Percentiles rank a stretch among this genome's conserved stretches.
Conservation (phyloP, 306 rosid genomes). For the Macrotyloma uniflorum region DNA sequence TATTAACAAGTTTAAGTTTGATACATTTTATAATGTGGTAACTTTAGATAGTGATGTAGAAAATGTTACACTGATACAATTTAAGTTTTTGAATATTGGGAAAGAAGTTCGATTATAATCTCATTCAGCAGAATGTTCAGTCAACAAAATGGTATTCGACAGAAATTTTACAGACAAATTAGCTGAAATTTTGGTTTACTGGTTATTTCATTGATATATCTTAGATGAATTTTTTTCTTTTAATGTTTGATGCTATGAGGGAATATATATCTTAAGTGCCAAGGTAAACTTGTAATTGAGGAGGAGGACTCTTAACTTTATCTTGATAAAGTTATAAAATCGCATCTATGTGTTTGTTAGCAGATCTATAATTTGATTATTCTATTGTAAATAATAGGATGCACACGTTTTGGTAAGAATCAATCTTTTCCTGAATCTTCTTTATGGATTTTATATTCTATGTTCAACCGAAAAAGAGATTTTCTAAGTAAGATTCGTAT, state of each 20-base stretch:
- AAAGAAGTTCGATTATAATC: neutral
- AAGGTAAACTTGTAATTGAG: neutral
- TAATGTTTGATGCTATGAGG: neutral
- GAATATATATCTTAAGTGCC: neutral
- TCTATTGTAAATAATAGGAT: neutral
- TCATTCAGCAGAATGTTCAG: neutral
- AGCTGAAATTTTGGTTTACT: neutral
- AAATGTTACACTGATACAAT: neutral
- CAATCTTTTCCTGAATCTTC: neutral
- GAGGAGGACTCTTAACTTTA: neutral
- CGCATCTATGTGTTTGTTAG: neutral
- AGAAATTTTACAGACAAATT: neutral
- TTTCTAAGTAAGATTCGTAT: constrained; percentile 10
- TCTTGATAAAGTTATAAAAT: neutral
- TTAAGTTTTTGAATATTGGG: neutral
- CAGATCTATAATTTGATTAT: neutral
- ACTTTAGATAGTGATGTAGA: neutral
- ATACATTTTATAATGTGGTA: neutral
- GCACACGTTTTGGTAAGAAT: neutral
- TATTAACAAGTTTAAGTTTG: neutral
- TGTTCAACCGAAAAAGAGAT: neutral
- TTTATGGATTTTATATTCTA: neutral
- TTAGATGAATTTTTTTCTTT: neutral
- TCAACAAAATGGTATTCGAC: neutral
- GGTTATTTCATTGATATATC: neutral